phyloP scores from a whole-genome alignment of 139 green algal genomes.

The Deuterostichococcus epilithicus region DNA sequence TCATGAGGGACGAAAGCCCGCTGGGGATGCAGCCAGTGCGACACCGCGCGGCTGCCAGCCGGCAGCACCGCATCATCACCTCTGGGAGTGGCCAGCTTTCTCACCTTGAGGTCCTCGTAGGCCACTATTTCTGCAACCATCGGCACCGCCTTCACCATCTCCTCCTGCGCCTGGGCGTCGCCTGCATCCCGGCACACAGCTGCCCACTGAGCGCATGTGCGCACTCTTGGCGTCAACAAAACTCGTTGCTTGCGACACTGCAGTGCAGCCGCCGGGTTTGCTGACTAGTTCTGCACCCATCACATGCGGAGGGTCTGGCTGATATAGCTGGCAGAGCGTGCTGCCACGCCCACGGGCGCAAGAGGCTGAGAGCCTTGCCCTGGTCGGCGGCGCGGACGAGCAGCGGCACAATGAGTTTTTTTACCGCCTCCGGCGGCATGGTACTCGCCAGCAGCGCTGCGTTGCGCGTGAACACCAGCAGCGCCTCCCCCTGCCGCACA shows the following conservation, averaged over 20 bases:
- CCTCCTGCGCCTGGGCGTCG: conserved; percentile 46
- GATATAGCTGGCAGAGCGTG: not conserved
- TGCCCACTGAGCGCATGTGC: not conserved
- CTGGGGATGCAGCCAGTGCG: too few relatives aligned
- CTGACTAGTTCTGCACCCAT: not conserved
- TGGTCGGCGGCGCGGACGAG: conserved; percentile 31
- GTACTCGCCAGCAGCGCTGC: conserved; percentile 24
- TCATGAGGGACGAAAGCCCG: too few relatives aligned
- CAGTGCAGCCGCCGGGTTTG: conserved; percentile 1
- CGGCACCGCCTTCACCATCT: conserved; percentile 38
- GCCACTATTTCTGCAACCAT: conserved; percentile 26
- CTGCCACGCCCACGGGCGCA: not conserved
- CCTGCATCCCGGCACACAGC: conserved; percentile 8
- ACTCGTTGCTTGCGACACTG: conserved; percentile 5
- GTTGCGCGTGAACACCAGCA: conserved; percentile 43
- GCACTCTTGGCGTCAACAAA: not conserved
- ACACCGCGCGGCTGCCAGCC: too few relatives aligned
- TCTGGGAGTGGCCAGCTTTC: too few relatives aligned
- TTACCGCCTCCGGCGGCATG: conserved; percentile 27
- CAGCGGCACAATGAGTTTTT: conserved; percentile 42
- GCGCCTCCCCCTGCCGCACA: conserved; percentile 43
- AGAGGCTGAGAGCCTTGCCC: not conserved
- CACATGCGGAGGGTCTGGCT: not conserved
- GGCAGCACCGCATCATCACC: too few relatives aligned
- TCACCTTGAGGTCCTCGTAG: conserved; percentile 21